A percentile compares a stretch with the other conserved stretches of the same genome.
Conservation (phyloP, 1,284 basidiomycete genomes). For the Rhizopogon hawkerae region DNA sequence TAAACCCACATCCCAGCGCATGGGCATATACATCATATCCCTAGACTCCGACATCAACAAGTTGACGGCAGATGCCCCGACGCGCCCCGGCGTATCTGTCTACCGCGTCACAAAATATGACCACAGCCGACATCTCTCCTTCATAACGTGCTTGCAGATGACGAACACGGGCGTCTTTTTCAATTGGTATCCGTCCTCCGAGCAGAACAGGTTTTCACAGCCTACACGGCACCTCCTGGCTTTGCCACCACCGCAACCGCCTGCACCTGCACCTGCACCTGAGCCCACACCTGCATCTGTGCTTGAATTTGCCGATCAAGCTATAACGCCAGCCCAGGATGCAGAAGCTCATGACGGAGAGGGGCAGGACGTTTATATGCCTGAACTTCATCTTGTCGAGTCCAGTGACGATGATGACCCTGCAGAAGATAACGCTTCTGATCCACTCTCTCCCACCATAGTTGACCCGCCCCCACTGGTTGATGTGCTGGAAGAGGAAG, state of each 20-base stretch:
- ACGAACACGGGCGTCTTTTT: conserved; percentile 44
- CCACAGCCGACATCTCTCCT: conserved; percentile 25
- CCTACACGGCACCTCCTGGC: not conserved
- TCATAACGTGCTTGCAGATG: conserved; percentile 50
- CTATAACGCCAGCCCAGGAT: not conserved
- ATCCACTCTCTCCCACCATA: not conserved
- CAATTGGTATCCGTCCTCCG: conserved; percentile 33
- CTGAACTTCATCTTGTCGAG: not conserved
- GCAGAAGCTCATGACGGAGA: not conserved
- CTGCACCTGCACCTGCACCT: not conserved
- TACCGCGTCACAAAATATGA: conserved; percentile 33
- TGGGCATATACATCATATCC: conserved; percentile 40
- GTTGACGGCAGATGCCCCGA: conserved; percentile 13
- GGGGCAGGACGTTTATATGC: not conserved
- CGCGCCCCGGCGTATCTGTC: conserved; percentile 23
- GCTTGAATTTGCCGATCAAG: not conserved
- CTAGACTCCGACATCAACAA: conserved; percentile 18
- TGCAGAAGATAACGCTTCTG: not conserved
- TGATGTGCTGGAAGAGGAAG: not conserved
- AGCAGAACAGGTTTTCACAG: not conserved
- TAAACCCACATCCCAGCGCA: conserved; percentile 28
- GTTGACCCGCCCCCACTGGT: conserved; percentile 8
- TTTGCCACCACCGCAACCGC: not conserved
- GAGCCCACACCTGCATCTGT: not conserved
- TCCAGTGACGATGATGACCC: not conserved